A percentile compares a stretch with the other conserved stretches of the same genome.
Conservation (phyloP, 129 eudicot species). For the Lactuca sativa region DNA sequence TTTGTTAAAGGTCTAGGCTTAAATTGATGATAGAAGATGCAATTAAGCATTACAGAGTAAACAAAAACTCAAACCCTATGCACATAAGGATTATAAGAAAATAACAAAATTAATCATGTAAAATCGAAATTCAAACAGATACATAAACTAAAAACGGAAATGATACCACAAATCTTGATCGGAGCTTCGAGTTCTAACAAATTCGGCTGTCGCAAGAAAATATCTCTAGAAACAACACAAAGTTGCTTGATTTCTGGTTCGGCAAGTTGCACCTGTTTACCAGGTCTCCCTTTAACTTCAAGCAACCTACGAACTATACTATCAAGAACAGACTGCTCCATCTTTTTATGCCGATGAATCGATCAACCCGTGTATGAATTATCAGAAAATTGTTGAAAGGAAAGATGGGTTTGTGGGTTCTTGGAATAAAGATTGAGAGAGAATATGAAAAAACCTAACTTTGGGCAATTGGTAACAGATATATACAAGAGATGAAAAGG, state of each 20-base stretch:
- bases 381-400: background rate
- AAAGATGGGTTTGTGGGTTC: constrained; percentile 24
- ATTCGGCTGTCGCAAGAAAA: constrained; percentile 49
- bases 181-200: constrained; percentile 59
- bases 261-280: constrained; percentile 57
- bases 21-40: background rate
- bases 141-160: background rate
- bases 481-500: constrained; percentile 31
- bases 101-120: background rate
- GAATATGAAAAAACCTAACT: constrained; percentile 27
- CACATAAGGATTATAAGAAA: background rate
- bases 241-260: constrained; percentile 61
- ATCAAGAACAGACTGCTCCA: constrained; percentile 47
- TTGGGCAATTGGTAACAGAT: constrained; percentile 24
- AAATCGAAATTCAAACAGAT: background rate
- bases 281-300: constrained; percentile 49
- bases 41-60: background rate
- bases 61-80: constrained; percentile 3
- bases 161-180: constrained; percentile 59
- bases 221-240: constrained; percentile 48
- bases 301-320: constrained; percentile 41
- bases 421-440: background rate
- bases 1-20: constrained; percentile 4
- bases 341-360: background rate
- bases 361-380: background rate